Base-by-base conservation (phyloP, 129 eudicot species). In the Saussurea involucrata region DNA sequence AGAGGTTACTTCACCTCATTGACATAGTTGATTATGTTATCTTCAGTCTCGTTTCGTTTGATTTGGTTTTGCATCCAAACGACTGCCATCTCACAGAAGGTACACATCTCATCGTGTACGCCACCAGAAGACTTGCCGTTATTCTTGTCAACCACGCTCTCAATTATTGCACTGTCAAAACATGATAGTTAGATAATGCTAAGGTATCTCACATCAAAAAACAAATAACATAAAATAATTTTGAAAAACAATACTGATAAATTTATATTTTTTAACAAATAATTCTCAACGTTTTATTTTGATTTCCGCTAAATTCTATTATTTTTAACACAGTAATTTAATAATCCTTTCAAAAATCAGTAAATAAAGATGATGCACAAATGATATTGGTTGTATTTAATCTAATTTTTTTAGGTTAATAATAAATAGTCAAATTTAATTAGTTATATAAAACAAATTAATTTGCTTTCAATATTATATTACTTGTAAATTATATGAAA, bases 21-120 rank as follows among this genome's bases (percentile, higher is more conserved):
- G 74, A 89, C 85, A 81, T 95, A 90, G 79, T 92, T 82, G 53
- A 95, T 65, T 73, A 95, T 95, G 76, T 34, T 81, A 15, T 92
- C 99, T 87, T 88, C 85, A 17, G 99, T 88, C 83, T 92, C 69
- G 55, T 95, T 95, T 66, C 73, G 85, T 78, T 74, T 88, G 24
- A 95, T 66, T 73, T 92, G 92, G 66, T 83, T 92, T 84, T 88
- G 97, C 88, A 92, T 85, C 99, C 99, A 95, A 49, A 95, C 91
- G 81, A 95, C 95, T 27, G 96, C 86, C 99, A 95, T 92, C 84
- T 92, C 87, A 32, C 97, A 95, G 66, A 88, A 88, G 27, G 90
- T 82, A 78, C 99, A 95, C 88, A 86, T 88, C 53, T 83, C 90
- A 76, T 92, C 97, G 22, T 63, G 74, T 66, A 75, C 58, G 11